Evolutionary conservation across 176 grass and related monocot genomes (phyloP).

Genomic region (Ampelocalamus luodianensis): DNA sequence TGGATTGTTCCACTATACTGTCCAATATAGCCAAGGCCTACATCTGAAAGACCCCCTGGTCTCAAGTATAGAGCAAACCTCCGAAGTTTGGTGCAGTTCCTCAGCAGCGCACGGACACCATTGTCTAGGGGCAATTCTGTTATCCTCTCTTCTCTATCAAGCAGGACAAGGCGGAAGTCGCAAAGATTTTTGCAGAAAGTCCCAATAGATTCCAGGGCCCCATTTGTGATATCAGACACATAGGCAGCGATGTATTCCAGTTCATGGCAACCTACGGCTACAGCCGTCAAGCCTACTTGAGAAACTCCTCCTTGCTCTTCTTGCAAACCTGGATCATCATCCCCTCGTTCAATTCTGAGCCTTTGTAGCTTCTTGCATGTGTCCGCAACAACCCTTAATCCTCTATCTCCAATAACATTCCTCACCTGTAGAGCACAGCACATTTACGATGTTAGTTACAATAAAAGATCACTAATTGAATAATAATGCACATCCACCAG

Average conservation of each 20-base stretch:
- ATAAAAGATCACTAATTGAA: neutral
- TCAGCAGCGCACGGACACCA: conserved; percentile 70
- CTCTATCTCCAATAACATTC: conserved; percentile 93
- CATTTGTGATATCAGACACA: conserved; percentile 91
- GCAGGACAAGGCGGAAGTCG: conserved; percentile 87
- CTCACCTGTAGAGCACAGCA: conserved; percentile 57
- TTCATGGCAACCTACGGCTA: conserved; percentile 70
- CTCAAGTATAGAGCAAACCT: conserved; percentile 87
- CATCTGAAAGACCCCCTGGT: conserved; percentile 87
- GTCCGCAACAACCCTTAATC: conserved; percentile 71
- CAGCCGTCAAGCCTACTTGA: conserved; percentile 69
- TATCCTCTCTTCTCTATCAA: conserved; percentile 72
- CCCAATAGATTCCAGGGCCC: conserved; percentile 75
- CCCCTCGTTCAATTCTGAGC: conserved; percentile 88
- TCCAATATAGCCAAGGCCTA: conserved; percentile 74
- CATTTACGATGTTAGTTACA: conserved; percentile 20
- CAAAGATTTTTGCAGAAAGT: conserved; percentile 78
- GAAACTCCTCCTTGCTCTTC: conserved; percentile 80
- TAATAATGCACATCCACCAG: conserved; percentile 12
- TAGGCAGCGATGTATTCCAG: conserved; percentile 83
- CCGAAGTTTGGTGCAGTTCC: conserved; percentile 72
- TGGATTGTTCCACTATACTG: conserved; percentile 69
- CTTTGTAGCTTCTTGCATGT: conserved; percentile 85
- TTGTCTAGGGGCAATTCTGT: conserved; percentile 86
- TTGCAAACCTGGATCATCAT: conserved; percentile 73